Evolutionary conservation across 306 rosid species (phyloP).

Genomic region (Vachellia pachyceras): DNA sequence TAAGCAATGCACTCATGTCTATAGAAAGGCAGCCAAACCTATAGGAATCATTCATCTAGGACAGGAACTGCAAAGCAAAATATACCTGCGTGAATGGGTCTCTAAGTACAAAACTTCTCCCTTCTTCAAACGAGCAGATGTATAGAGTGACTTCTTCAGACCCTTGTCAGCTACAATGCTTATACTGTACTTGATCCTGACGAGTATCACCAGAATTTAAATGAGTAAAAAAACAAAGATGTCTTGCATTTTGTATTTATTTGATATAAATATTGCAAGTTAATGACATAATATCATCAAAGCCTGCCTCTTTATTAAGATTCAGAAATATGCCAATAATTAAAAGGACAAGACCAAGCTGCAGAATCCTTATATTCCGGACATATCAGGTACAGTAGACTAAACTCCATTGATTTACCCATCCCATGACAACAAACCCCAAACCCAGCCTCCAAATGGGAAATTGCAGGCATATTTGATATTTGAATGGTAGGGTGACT

Average conservation of each 20-base stretch:
- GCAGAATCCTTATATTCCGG: neutral
- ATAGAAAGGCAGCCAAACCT: neutral
- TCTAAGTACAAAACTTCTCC: constrained; percentile 96
- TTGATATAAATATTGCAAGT: neutral
- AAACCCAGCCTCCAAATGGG: neutral
- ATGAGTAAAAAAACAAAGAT: constrained; percentile 26
- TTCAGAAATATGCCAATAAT: constrained; percentile 10
- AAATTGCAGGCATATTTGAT: neutral
- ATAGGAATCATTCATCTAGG: constrained; percentile 29
- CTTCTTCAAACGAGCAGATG: constrained; percentile 94
- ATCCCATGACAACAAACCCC: neutral
- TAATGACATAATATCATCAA: constrained; percentile 13
- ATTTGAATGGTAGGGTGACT: neutral
- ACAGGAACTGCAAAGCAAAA: constrained; percentile 31
- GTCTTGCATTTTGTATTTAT: constrained; percentile 8
- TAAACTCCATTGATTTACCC: neutral
- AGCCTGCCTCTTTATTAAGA: constrained; percentile 8
- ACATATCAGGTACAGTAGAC: neutral
- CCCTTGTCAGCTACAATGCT: constrained; percentile 99
- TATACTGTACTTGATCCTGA: constrained; percentile 96
- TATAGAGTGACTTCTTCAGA: constrained; percentile 81
- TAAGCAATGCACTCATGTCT: neutral
- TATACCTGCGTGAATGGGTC: constrained; percentile 84
- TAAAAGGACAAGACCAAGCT: neutral
- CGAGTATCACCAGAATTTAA: constrained; percentile 5